Conservation (phyloP, 352 stramenopile species). For the Pythium myriotylum region DNA sequence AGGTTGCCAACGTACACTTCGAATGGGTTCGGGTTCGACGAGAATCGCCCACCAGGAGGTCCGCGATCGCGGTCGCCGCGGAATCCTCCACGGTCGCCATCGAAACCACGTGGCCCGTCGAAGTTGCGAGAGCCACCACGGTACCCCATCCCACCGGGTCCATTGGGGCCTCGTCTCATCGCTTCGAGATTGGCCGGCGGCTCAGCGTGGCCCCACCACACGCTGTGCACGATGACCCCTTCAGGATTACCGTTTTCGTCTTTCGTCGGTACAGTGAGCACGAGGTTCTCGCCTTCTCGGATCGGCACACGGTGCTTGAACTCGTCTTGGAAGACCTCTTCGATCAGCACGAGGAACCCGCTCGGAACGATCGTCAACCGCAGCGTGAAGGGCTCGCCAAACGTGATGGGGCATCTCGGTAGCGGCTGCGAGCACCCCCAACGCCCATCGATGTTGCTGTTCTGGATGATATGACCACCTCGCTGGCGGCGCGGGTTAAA, state of each 20-base stretch:
- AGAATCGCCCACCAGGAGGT: slow-evolving; percentile 39
- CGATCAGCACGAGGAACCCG: slow-evolving; percentile 79
- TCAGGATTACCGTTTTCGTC: slow-evolving; percentile 79
- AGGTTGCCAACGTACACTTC: slow-evolving; percentile 87
- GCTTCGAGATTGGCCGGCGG: slow-evolving; percentile 68
- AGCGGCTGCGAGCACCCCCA: slow-evolving; percentile 76
- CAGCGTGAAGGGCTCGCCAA: slow-evolving; percentile 79
- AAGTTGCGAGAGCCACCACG: slow-evolving; percentile 31
- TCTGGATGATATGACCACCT: slow-evolving; percentile 73
- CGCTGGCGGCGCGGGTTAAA: slow-evolving; percentile 74
- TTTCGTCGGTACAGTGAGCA: slow-evolving; percentile 71
- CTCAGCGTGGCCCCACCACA: slow-evolving; percentile 85
- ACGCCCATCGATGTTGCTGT: slow-evolving; percentile 81
- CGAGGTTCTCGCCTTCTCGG: slow-evolving; percentile 78
- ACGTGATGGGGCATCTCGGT: slow-evolving; percentile 63
- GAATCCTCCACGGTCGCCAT: slow-evolving; percentile 45
- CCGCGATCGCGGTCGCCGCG: slow-evolving; percentile 34
- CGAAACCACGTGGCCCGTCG: slow-evolving; percentile 31
- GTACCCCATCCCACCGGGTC: slow-evolving; percentile 22
- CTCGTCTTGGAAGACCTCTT: slow-evolving; percentile 83
- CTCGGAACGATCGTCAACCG: slow-evolving; percentile 68
- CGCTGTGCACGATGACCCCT: slow-evolving; percentile 72
- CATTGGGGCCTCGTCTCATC: slow-evolving; percentile 37
- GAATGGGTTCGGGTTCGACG: slow-evolving; percentile 59
- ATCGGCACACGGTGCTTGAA: slow-evolving; percentile 87